These are phyloP conservation scores for Termitomyces sp. DNA, from an alignment of 1,284 basidiomycete genomes.

Conservation along the genomic window DNA sequence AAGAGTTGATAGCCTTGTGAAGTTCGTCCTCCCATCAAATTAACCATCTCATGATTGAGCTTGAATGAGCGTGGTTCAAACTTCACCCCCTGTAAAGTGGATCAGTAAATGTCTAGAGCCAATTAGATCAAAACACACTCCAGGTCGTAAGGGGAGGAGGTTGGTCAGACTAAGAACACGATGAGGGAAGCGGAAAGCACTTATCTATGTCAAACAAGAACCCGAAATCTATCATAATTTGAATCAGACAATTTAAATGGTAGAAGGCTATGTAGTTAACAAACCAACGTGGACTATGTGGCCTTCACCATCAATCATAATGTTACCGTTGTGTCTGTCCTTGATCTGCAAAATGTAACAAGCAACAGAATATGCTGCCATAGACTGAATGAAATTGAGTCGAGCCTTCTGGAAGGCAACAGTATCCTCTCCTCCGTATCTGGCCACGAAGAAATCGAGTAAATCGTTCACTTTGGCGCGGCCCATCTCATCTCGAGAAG, in stretches of 20 bases:
- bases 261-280: neutral
- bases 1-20: constrained; percentile 94
- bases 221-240: constrained; percentile 74
- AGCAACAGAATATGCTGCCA: constrained; percentile 99
- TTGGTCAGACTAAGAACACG: constrained; percentile 22
- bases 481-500: constrained; percentile 99
- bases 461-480: constrained; percentile 97
- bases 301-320: constrained; percentile 97
- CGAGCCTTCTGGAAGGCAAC: constrained; percentile 90
- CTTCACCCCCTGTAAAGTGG: constrained; percentile 74
- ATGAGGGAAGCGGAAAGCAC: constrained; percentile 32
- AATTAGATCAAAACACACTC: constrained; percentile 40
- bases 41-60: constrained; percentile 96
- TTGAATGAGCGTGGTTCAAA: constrained; percentile 98
- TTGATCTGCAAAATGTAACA: constrained; percentile 98
- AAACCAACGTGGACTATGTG: constrained; percentile 92
- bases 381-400: constrained; percentile 96
- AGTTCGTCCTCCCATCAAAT: constrained; percentile 92
- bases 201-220: constrained; percentile 98
- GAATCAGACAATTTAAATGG: neutral
- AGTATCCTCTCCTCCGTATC: constrained; percentile 88
- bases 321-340: constrained; percentile 97
- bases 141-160: constrained; percentile 47
- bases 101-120: constrained; percentile 9
- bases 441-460: constrained; percentile 90